Percentiles rank a stretch among this genome's conserved stretches.
phyloP scores from a whole-genome alignment of 2,329 filamentous ascomycete genomes.

The Remersonia thermophila region DNA sequence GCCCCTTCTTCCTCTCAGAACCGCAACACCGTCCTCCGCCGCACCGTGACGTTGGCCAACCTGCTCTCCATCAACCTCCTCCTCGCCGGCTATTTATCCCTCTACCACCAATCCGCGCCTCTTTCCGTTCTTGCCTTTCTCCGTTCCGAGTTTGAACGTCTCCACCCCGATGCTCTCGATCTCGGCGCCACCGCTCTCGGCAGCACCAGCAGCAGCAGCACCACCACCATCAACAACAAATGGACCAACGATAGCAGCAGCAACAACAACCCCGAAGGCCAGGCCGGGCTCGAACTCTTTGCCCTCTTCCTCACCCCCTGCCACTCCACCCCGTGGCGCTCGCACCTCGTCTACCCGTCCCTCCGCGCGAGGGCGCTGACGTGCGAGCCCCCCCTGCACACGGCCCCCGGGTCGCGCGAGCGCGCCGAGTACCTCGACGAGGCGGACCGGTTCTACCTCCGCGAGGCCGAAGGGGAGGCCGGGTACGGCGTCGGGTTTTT shows the following conservation, averaged over 20 bases:
- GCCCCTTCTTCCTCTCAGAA: slow-evolving; percentile 7
- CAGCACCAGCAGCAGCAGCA: slow-evolving; percentile 16
- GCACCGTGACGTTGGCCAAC: slow-evolving; percentile 42
- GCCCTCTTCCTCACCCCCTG: slow-evolving; percentile 87
- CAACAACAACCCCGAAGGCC: too few species aligned
- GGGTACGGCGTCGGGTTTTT: slow-evolving; percentile 37
- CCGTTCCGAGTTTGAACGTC: slow-evolving; percentile 55
- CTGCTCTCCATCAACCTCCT: slow-evolving; percentile 55
- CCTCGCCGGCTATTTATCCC: slow-evolving; percentile 61
- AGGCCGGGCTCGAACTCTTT: slow-evolving; percentile 44
- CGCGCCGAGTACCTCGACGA: slow-evolving; percentile 69
- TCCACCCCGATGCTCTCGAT: slow-evolving; percentile 33
- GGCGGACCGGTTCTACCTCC: slow-evolving; percentile 76
- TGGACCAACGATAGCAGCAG: slow-evolving; percentile 18
- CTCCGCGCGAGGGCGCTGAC: slow-evolving; percentile 74
- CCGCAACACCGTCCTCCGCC: slow-evolving; percentile 27
- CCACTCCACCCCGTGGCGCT: slow-evolving; percentile 91
- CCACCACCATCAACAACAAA: slow-evolving; percentile 18
- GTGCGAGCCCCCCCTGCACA: slow-evolving; percentile 76
- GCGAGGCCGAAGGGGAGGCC: slow-evolving; percentile 31
- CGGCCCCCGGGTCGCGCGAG: slow-evolving; percentile 43
- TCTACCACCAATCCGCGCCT: slow-evolving; percentile 70
- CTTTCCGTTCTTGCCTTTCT: slow-evolving; percentile 64
- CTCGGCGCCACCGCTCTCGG: slow-evolving; percentile 12
- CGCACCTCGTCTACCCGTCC: slow-evolving; percentile 63